phyloP scores from a whole-genome alignment of 2,329 filamentous ascomycete species.

The Aspergillus fumigatiaffinis region DNA sequence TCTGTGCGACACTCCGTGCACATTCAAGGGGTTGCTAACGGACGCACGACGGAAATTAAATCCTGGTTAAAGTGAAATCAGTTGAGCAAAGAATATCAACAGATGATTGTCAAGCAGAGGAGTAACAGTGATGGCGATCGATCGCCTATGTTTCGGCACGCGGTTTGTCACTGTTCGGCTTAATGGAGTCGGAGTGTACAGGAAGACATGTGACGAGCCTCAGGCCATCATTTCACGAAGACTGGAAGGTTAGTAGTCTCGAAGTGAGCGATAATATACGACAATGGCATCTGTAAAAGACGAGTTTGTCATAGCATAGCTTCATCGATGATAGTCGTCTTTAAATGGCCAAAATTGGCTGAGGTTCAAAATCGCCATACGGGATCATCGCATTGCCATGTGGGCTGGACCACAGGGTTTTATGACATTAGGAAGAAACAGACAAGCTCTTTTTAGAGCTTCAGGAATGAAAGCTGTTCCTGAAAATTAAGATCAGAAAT shows the following conservation, averaged over 20 bases:
- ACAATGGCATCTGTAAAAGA: background rate
- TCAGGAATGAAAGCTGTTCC: background rate
- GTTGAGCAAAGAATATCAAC: background rate
- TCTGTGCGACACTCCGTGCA: background rate
- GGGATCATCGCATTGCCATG: background rate
- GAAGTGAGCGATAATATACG: background rate
- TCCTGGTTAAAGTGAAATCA: background rate
- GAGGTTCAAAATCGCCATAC: background rate
- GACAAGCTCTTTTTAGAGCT: background rate
- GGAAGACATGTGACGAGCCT: slow-evolving; percentile 15
- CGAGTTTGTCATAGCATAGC: background rate
- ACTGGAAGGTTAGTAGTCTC: background rate
- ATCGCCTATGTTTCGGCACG: background rate
- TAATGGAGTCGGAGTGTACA: slow-evolving; percentile 9
- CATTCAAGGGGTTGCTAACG: background rate
- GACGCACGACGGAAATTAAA: background rate
- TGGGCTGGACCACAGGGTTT: background rate
- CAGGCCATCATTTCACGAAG: background rate
- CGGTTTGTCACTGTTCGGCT: background rate
- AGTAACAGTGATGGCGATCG: background rate
- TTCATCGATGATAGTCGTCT: background rate
- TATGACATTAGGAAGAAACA: background rate
- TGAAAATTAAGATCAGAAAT: background rate
- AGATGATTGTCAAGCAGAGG: background rate
- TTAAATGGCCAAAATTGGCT: background rate